Percentiles rank a stretch among this genome's conserved stretches.
Conservation (phyloP, 2,329 filamentous ascomycete species). For the Emmonsia crescens region DNA sequence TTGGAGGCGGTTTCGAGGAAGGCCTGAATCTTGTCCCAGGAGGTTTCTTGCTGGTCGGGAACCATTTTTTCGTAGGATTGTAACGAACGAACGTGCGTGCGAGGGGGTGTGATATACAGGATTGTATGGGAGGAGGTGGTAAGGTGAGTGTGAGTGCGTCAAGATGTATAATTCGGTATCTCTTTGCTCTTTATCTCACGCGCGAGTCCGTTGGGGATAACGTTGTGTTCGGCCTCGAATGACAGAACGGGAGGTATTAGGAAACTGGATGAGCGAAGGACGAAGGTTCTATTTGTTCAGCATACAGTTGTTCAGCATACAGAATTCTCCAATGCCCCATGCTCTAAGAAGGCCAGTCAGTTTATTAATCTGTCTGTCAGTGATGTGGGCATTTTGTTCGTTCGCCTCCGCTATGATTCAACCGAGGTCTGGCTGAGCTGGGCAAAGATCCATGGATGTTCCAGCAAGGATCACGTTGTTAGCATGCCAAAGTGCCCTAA, state of each 20-base stretch:
- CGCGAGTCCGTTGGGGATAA: not conserved
- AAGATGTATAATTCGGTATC: not conserved
- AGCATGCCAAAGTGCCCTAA: not conserved
- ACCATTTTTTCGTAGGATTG: not conserved
- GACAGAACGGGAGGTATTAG: not conserved
- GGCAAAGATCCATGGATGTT: not conserved
- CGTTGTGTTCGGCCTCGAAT: not conserved
- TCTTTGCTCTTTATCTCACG: not conserved
- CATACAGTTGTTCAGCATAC: not conserved
- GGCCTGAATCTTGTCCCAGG: not conserved
- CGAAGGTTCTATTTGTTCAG: not conserved
- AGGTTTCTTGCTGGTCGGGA: not conserved
- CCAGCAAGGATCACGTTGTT: not conserved
- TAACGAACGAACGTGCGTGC: not conserved
- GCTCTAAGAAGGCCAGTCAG: not conserved
- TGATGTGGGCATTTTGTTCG: not conserved
- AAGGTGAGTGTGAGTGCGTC: not conserved
- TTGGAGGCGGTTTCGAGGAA: not conserved
- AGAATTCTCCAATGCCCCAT: not conserved
- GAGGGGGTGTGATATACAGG: not conserved
- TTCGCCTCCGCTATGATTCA: not conserved
- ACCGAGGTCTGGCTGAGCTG: not conserved
- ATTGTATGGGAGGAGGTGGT: not conserved
- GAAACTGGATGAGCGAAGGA: not conserved
- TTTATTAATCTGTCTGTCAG: not conserved